Evolutionary conservation across 768 basidiomycete genomes (phyloP), one percentile per base, ranked within the genome.

Genomic region (Artomyces pyxidatus): DNA sequence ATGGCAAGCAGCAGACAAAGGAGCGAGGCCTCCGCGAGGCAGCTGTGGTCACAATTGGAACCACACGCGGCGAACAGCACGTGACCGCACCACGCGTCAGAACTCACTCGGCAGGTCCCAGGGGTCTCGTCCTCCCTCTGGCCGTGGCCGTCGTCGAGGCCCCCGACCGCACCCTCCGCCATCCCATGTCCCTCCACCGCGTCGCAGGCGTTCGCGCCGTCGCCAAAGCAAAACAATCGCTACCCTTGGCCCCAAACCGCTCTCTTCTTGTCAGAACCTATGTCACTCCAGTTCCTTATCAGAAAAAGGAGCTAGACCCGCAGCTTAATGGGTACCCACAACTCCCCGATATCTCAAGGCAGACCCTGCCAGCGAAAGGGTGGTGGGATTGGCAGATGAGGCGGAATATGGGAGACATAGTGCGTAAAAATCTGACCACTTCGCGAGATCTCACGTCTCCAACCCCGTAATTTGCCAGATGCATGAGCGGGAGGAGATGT

Each of bases 381-480:
- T 92, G 88, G 88, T 75, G 83, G 61, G 89, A 92, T 62, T 62
- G 64, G 29, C 78, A 86, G 59, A 76, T 84, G 71, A 73, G 89
- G 53, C 77, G 88, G 47, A 89, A 92, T 62, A 82, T 82, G 68
- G 87, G 84, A 43, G 88, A 92, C 52, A 71, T 83, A 37, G 89
- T 89, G 57, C 55, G 76, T 65, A 23, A 5, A 12, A 27, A 37
- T 49, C 25, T 27, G 30, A 42, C 30, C 55, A 10, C 27, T 28
- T 9, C 29, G 55, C 42, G 60, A 25, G 21, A 35, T 37, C 25
- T 32, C 32, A 12, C 32, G 19, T 8, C 23, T 40, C 58, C 48
- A 43, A 48, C 35, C 52, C 27, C 27, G 22, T n/a, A 26, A 22
- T 38, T 32, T 32, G 26, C 39, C 59, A 92, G 89, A 65, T 89